Percentiles rank a stretch among this genome's conserved stretches.
Conservation (phyloP, 208 protist species). For the Leishmania major region DNA sequence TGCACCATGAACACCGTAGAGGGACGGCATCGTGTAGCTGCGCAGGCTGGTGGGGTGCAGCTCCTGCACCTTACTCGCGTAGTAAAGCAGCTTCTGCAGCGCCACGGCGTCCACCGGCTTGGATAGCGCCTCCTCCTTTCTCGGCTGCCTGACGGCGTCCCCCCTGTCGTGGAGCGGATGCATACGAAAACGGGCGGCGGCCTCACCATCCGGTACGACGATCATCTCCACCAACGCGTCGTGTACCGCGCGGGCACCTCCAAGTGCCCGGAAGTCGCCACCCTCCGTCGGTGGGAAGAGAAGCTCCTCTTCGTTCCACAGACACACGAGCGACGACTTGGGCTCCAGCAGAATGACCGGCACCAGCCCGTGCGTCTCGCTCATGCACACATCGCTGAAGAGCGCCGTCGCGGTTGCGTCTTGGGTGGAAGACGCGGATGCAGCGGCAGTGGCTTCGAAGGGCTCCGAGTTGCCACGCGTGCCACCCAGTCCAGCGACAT, state of each 20-base stretch:
- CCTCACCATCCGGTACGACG: not conserved
- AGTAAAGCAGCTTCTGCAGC: conserved; percentile 30
- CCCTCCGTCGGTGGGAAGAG: conserved; percentile 52
- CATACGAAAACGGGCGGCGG: too few species aligned
- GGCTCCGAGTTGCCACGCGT: not conserved
- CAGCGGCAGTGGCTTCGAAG: not conserved
- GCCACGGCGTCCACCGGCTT: conserved; percentile 6
- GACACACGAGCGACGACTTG: conserved; percentile 47
- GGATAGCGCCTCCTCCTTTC: not conserved
- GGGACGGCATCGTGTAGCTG: conserved; percentile 36
- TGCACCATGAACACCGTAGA: conserved; percentile 2
- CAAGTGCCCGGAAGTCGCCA: conserved; percentile 45
- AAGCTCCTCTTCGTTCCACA: conserved; percentile 64
- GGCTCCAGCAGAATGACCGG: conserved; percentile 48
- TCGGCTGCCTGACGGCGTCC: not conserved
- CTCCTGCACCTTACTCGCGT: conserved; percentile 38
- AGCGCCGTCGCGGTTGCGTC: conserved; percentile 3
- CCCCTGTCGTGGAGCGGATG: not conserved
- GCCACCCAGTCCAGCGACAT: not conserved
- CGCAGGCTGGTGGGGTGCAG: conserved; percentile 30
- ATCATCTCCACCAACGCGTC: conserved; percentile 38
- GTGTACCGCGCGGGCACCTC: conserved; percentile 31
- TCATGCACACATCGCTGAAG: conserved; percentile 19
- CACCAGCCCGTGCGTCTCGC: conserved; percentile 22
- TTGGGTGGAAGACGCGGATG: not conserved